Percentiles rank a stretch among this genome's conserved stretches.
Evolutionary conservation across 2,329 filamentous ascomycete genomes (phyloP).

Genomic region (Pseudogymnoascus sp.): DNA sequence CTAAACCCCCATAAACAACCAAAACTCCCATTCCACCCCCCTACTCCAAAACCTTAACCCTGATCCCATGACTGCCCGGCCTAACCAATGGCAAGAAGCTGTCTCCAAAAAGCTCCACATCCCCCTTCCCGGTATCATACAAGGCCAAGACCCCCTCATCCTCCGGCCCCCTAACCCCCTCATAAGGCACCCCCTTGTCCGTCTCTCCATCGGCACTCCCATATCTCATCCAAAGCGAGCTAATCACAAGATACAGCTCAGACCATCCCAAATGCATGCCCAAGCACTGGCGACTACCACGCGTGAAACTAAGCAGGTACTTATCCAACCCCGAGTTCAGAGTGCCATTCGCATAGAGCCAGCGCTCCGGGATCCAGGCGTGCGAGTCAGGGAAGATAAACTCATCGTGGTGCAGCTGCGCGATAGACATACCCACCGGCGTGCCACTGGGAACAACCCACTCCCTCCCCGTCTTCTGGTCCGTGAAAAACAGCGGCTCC

Average conservation of each 20-base stretch:
- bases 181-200: not conserved
- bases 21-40: not conserved
- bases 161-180: slow-evolving; percentile 15
- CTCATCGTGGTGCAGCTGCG: slow-evolving; percentile 33
- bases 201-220: slow-evolving; percentile 8
- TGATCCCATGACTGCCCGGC: slow-evolving; percentile 2
- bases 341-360: slow-evolving; percentile 20
- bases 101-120: slow-evolving; percentile 19
- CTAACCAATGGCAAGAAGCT: slow-evolving; percentile 10
- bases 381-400: slow-evolving; percentile 32
- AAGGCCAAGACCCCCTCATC: slow-evolving; percentile 19
- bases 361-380: slow-evolving; percentile 34
- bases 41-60: not conserved
- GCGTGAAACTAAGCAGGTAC: slow-evolving; percentile 34
- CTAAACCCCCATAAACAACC: not conserved
- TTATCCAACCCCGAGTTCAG: slow-evolving; percentile 29
- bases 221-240: slow-evolving; percentile 14
- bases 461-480: slow-evolving; percentile 6
- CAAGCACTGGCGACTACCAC: slow-evolving; percentile 34
- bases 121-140: slow-evolving; percentile 21
- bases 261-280: slow-evolving; percentile 25
- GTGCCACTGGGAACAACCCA: slow-evolving; percentile 24
- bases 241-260: slow-evolving; percentile 17
- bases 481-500: slow-evolving; percentile 15
- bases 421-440: slow-evolving; percentile 32